A percentile compares a stretch with the other conserved stretches of the same genome.
phyloP scores from a whole-genome alignment of 768 basidiomycete genomes.

The Cystobasidium tubakii region DNA sequence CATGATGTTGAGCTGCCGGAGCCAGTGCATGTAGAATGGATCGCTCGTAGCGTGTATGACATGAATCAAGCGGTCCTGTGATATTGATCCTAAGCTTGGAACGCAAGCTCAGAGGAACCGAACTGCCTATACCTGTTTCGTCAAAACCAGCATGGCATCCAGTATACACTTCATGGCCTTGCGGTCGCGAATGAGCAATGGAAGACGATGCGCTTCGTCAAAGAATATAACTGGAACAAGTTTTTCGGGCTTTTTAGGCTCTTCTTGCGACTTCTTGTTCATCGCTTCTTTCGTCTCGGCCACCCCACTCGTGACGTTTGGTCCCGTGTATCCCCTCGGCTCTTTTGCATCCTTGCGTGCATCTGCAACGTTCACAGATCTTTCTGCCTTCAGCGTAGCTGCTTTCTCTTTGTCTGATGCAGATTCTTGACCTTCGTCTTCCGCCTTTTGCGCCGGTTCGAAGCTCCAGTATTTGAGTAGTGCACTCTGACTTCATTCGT shows the following conservation, averaged over 20 bases:
- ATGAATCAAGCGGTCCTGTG: slow-evolving; percentile 35
- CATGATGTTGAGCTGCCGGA: slow-evolving; percentile 65
- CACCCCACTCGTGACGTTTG: background rate
- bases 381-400: background rate
- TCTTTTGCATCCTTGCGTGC: background rate
- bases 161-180: slow-evolving; percentile 78
- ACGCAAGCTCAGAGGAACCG: background rate
- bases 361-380: background rate
- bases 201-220: slow-evolving; percentile 77
- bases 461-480: slow-evolving; percentile 70
- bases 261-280: slow-evolving; percentile 45
- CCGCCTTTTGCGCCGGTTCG: slow-evolving; percentile 49
- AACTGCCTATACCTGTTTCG: slow-evolving; percentile 62
- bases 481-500: slow-evolving; percentile 58
- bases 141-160: slow-evolving; percentile 77
- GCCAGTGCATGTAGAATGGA: slow-evolving; percentile 53
- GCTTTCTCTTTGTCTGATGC: background rate
- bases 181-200: slow-evolving; percentile 66
- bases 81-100: background rate
- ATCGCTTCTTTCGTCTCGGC: slow-evolving; percentile 1
- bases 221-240: slow-evolving; percentile 74
- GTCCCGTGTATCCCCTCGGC: background rate
- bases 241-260: slow-evolving; percentile 54
- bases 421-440: background rate
- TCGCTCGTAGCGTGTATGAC: slow-evolving; percentile 38